A percentile compares a stretch with the other conserved stretches of the same genome.
Evolutionary conservation across 1,284 basidiomycete genomes (phyloP).

Genomic region (Austroboletus novae-zelandiae): DNA sequence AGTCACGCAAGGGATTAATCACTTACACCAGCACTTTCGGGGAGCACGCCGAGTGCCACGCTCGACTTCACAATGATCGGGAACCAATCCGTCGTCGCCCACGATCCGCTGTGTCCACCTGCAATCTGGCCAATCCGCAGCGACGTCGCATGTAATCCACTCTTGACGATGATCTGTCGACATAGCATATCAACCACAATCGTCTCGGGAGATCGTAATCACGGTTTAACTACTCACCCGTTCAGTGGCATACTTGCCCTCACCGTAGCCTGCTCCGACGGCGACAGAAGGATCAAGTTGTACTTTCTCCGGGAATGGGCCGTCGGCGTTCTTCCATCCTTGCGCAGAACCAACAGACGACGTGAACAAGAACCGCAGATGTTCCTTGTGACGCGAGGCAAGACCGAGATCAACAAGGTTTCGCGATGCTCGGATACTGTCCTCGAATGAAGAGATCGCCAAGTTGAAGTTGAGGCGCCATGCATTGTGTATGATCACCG

Average conservation of each 20-base stretch:
- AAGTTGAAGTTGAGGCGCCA: slow-evolving; percentile 31
- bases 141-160: slow-evolving; percentile 21
- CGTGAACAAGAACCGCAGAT: slow-evolving; percentile 34
- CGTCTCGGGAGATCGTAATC: too few species aligned
- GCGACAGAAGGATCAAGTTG: slow-evolving; percentile 12
- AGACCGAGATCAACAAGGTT: slow-evolving; percentile 20
- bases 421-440: slow-evolving; percentile 18
- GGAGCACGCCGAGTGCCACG: slow-evolving; percentile 26
- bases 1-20: not conserved
- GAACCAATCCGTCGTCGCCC: slow-evolving; percentile 31
- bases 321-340: slow-evolving; percentile 35
- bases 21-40: slow-evolving; percentile 27
- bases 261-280: slow-evolving; percentile 8
- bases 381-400: slow-evolving; percentile 7
- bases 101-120: slow-evolving; percentile 25
- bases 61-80: slow-evolving; percentile 31
- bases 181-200: not conserved
- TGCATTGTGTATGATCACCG: slow-evolving; percentile 29
- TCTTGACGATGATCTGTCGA: slow-evolving; percentile 21
- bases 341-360: slow-evolving; percentile 33
- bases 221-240: not conserved
- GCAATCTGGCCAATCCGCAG: slow-evolving; percentile 34
- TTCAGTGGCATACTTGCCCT: slow-evolving; percentile 8
- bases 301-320: slow-evolving; percentile 34
- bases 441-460: slow-evolving; percentile 24